phyloP scores from a whole-genome alignment of 1,284 basidiomycete species.

The Cutaneotrichosporon cavernicola region DNA sequence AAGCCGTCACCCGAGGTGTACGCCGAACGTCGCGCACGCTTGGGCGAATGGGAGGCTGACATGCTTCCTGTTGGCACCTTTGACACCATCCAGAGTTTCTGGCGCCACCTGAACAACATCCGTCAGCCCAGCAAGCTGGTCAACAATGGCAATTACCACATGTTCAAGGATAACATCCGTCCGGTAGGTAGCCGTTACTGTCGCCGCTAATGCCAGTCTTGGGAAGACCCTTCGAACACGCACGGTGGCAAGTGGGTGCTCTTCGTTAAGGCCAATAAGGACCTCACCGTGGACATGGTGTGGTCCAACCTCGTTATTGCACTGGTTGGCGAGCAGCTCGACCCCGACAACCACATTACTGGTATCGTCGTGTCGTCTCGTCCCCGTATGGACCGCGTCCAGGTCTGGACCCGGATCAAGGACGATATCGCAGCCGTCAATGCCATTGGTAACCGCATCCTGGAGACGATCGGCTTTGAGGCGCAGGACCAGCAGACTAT shows the following conservation, averaged over 20 bases:
- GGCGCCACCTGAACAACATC: conserved; percentile 91
- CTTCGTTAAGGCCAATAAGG: conserved; percentile 74
- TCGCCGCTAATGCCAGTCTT: conserved; percentile 64
- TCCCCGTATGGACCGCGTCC: conserved; percentile 83
- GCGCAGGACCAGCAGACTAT: conserved; percentile 67
- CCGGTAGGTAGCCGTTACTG: conserved; percentile 33
- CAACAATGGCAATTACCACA: conserved; percentile 85
- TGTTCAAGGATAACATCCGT: conserved; percentile 69
- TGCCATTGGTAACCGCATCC: conserved; percentile 72
- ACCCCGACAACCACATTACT: conserved; percentile 81
- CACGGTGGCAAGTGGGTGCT: conserved; percentile 91
- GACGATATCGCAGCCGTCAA: conserved; percentile 77
- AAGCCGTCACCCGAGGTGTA: conserved; percentile 59
- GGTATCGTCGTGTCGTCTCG: conserved; percentile 85
- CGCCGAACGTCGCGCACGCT: conserved; percentile 25
- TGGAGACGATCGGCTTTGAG: conserved; percentile 63
- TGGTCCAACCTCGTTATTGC: conserved; percentile 91
- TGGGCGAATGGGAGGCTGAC: conserved; percentile 61
- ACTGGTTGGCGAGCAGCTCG: conserved; percentile 79
- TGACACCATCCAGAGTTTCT: conserved; percentile 81
- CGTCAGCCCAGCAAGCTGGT: conserved; percentile 84
- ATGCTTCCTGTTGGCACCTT: conserved; percentile 75
- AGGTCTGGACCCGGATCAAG: conserved; percentile 80
- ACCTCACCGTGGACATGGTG: conserved; percentile 71
- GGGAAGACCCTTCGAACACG: conserved; percentile 91